phyloP scores from a whole-genome alignment of 2,329 filamentous ascomycete species.

The Botrytis pseudocinerea region DNA sequence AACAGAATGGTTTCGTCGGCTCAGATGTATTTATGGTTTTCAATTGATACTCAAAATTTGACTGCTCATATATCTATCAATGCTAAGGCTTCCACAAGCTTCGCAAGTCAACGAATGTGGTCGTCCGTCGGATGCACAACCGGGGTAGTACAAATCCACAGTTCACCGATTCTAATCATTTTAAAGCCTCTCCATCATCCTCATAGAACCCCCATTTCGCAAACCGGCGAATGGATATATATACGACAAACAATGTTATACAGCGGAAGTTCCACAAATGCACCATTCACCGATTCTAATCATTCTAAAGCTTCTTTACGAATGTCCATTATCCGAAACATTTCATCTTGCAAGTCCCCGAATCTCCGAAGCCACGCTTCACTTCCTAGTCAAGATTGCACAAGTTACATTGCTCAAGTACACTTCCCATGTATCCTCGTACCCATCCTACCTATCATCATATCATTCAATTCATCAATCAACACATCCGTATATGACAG shows the following conservation, averaged over 20 bases:
- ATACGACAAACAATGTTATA: not conserved
- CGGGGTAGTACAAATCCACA: not conserved
- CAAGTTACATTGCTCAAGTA: constrained; percentile 14
- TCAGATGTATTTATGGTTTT: not conserved
- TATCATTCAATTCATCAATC: not conserved
- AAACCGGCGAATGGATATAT: not conserved
- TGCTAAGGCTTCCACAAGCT: not conserved
- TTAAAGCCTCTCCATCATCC: not conserved
- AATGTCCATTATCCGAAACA: not conserved
- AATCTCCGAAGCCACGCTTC: constrained; percentile 22
- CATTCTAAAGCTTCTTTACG: constrained; percentile 17
- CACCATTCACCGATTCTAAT: constrained; percentile 14
- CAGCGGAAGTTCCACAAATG: not conserved
- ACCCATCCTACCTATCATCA: not conserved
- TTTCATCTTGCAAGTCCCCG: constrained; percentile 22
- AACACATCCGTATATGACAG: constrained; percentile 8
- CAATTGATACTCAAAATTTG: not conserved
- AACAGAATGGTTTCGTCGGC: not conserved
- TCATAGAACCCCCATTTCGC: not conserved
- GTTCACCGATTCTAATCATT: constrained; percentile 1
- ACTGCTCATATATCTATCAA: not conserved
- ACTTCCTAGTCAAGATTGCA: constrained; percentile 1
- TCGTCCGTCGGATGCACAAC: not conserved
- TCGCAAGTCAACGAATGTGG: not conserved
- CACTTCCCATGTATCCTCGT: constrained; percentile 9